These are phyloP conservation scores for Dioscorea zingiberensis DNA, from an alignment of 106 monocot species.

Conservation along the genomic window DNA sequence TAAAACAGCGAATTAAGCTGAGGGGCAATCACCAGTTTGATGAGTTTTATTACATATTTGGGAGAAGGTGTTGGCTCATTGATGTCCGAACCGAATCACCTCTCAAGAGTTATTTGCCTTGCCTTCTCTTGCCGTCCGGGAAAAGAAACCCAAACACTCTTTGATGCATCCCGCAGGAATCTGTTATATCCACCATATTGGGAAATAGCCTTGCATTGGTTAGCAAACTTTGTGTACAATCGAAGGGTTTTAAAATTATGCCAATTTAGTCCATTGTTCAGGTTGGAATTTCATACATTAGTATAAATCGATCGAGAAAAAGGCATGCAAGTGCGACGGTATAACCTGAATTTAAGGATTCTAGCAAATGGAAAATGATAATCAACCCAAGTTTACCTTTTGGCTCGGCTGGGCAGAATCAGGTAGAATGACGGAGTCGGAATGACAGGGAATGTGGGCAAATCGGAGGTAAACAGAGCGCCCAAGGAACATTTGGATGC, in stretches of 20 bases:
- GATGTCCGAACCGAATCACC: constrained; percentile 81
- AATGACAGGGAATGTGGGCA: constrained; percentile 96
- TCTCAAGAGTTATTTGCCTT: constrained; percentile 83
- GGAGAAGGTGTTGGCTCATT: constrained; percentile 95
- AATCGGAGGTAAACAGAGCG: constrained; percentile 96
- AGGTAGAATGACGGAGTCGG: constrained; percentile 98
- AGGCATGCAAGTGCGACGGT: no score
- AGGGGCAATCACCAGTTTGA: constrained; percentile 95
- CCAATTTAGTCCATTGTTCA: no score
- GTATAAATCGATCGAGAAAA: no score
- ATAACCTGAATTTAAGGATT: no score
- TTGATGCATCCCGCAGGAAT: constrained; percentile 79
- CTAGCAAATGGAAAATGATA: no score
- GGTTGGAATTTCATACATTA: no score
- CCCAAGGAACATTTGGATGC: constrained; percentile 99
- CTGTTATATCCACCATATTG: constrained; percentile 20
- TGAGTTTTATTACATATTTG: constrained; percentile 95
- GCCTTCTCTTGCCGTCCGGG: constrained; percentile 98
- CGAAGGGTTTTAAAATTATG: no score
- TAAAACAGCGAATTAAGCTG: constrained; percentile 83
- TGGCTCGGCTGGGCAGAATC: constrained; percentile 91
- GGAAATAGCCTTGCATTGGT: no score
- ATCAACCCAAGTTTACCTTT: constrained; percentile 65
- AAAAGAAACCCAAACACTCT: constrained; percentile 98
- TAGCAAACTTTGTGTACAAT: no score